Base-by-base conservation (phyloP, 768 basidiomycete species). In the Pholiota molesta region DNA sequence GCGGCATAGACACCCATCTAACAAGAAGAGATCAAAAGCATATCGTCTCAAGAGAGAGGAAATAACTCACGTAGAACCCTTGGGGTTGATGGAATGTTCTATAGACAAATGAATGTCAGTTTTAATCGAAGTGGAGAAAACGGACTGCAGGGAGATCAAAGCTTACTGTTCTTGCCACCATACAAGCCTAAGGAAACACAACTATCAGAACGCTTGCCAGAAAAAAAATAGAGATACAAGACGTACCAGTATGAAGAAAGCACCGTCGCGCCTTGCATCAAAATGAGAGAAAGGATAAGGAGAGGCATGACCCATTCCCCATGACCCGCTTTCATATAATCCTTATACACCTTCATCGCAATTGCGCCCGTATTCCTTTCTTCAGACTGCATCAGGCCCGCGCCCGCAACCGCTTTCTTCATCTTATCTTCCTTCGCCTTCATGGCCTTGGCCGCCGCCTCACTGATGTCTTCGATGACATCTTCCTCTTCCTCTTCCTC, bases 1-100 rank as follows among this genome's bases (percentile, higher is more conserved):
- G 72, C 81, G 14, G 89, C 92, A 68, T 95, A 95, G 16, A 94
- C 80, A 49, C 86, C 91, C 88, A 93, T 94, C 89, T 94, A 71
- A 31, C 9, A 29, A 45, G 14, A 33, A n/a, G 1, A 66, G 9
- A 58, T 62, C 28, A 63, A 29, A 37, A 21, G 55, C n/a, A 52
- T 35, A 52, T 16, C 63, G 31, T 37, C 33, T n/a, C 28, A 40
- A 9, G 51, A 42, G 5, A n/a, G 8, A 21, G 53, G 45, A 44
- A n/a, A 40, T 52, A 10, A 75, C 86, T 61, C 68, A 91, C 91
- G 70, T 92, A 95, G 72, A 94, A 92, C 2, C 86, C 86, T 66
- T 83, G 75, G 6, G 88, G 65, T 60, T 77, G 78, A 17, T 78
- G 73, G 81, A 85, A 94, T 68, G 86, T 79, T 53, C 80, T 84